A percentile compares a stretch with the other conserved stretches of the same genome.
These are phyloP conservation scores for Kwoniella dendrophila DNA, from an alignment of 768 basidiomycete species.

Conservation along the genomic window DNA sequence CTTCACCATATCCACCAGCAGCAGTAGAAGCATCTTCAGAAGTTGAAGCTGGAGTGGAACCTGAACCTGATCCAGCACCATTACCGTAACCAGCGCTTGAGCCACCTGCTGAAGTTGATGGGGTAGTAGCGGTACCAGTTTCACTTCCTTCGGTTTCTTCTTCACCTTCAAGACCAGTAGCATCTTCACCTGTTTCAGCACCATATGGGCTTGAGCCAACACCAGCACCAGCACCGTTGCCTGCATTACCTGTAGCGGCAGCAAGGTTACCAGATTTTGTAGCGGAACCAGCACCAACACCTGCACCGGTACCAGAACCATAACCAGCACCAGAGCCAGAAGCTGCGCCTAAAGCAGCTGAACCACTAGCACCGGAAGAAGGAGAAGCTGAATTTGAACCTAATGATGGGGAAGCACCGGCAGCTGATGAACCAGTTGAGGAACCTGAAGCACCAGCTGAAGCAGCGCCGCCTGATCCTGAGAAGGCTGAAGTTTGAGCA, in stretches of 20 bases:
- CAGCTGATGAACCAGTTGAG: too few relatives aligned
- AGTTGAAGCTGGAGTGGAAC: not conserved
- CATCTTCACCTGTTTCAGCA: not conserved
- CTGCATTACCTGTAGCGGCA: not conserved
- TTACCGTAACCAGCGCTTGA: not conserved
- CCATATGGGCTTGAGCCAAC: not conserved
- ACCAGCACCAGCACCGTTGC: not conserved
- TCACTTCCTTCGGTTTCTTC: too few relatives aligned
- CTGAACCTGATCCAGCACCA: not conserved
- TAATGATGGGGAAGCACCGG: too few relatives aligned
- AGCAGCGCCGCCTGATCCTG: not conserved
- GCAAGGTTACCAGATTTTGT: not conserved
- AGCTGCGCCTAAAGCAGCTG: conserved; percentile 11
- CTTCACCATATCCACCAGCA: not conserved
- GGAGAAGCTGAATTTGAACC: too few relatives aligned
- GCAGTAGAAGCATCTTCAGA: not conserved
- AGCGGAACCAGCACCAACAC: not conserved
- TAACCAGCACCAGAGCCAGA: not conserved
- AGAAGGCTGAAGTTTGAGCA: conserved; percentile 18
- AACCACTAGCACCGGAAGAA: too few relatives aligned
- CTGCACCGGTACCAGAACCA: not conserved
- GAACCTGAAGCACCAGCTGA: not conserved
- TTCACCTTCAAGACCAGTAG: not conserved
- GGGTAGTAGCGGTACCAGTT: too few relatives aligned
- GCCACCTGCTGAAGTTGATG: too few relatives aligned